These are phyloP conservation scores for Litsea cubeba DNA, from an alignment of 164 flowering plant species.

Conservation along the genomic window DNA sequence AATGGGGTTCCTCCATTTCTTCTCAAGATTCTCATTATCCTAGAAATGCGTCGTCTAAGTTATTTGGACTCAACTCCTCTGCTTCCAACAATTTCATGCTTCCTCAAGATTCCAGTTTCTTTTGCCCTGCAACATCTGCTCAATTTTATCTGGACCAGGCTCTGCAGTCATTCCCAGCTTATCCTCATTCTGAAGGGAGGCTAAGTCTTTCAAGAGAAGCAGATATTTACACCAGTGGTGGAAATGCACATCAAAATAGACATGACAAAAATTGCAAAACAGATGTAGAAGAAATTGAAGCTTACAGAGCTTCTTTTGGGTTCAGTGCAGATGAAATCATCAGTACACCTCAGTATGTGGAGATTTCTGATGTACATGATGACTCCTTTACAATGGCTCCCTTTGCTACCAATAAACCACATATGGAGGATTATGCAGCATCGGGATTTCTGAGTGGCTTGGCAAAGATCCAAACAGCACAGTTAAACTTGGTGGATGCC, in stretches of 20 bases:
- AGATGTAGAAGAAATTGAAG: conserved; percentile 89
- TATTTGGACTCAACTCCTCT: conserved; percentile 37
- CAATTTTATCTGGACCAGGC: conserved; percentile 82
- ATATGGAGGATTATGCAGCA: conserved; percentile 30
- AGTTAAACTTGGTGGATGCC: conserved; percentile 19
- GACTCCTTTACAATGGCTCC: conserved; percentile 74
- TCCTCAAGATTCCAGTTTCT: conserved; percentile 78
- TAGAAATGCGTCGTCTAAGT: conserved; percentile 48
- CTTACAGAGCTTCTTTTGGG: conserved; percentile 96
- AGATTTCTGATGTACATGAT: conserved; percentile 69
- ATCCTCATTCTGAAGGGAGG: conserved; percentile 76
- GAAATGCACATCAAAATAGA: conserved; percentile 61
- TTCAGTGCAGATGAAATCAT: conserved; percentile 97
- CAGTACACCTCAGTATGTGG: conserved; percentile 71
- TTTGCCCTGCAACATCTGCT: conserved; percentile 93
- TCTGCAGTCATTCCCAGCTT: conserved; percentile 41
- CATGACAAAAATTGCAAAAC: conserved; percentile 53
- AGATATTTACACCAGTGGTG: conserved; percentile 53
- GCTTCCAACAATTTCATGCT: conserved; percentile 35
- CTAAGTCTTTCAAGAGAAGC: conserved; percentile 78
- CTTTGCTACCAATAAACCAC: conserved; percentile 34
- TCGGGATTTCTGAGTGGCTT: conserved; percentile 18
- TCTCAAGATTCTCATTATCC: conserved; percentile 44
- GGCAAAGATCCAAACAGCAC: conserved; percentile 21
- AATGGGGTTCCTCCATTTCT: conserved; percentile 58